Evolutionary conservation across 2,329 filamentous ascomycete species (phyloP), one percentile per base, ranked within the genome.

Genomic region (Colletotrichum karsti): DNA sequence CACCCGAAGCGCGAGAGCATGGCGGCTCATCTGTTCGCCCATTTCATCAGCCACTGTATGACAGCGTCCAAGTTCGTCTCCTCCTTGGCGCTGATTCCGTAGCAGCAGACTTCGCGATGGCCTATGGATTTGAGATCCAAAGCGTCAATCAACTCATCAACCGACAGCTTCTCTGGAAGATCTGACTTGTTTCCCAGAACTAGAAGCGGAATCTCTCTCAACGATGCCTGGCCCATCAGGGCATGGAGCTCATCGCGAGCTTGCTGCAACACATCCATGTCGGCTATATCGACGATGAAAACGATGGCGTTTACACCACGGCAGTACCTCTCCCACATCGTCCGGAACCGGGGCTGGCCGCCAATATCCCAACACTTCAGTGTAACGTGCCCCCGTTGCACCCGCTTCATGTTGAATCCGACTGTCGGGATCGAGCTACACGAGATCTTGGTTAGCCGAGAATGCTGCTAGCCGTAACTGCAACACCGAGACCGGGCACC

Each of bases 261-360:
- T 70, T 94, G 89, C 8, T 94, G 92, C 67, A 98, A 87, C 64
- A 94, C 89, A 59, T 90, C 88, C 71, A 88, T 86, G 80, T 99
- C 96, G 73, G 95, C 94, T 72, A 97, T 97, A 80, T 99, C 96
- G 77, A 98, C 95, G 79, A 99, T 97, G 82, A 98, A 99, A 72
- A 99, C 93, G 74, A 99, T 98, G 74, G 95, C 95, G 82, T 97
- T 97, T 73, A 98, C 96, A 58, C 94, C 96, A 71, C 95, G 93
- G 82, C 96, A 98, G 81, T 99, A 99, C 77, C 96, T 88, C 85
- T 99, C 96, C 96, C 96, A 99, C 96, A 99, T 99, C 74, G 93
- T 93, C 77, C 96, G 93, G 84, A 98, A 99, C 72, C 95, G 90
- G 74, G 96, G 95, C 83, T 99, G 96, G 60, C 96, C 96, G 74